A percentile compares a stretch with the other conserved stretches of the same genome.
phyloP scores from a whole-genome alignment of 768 basidiomycete species.

The Tricholoma saponaceum region DNA sequence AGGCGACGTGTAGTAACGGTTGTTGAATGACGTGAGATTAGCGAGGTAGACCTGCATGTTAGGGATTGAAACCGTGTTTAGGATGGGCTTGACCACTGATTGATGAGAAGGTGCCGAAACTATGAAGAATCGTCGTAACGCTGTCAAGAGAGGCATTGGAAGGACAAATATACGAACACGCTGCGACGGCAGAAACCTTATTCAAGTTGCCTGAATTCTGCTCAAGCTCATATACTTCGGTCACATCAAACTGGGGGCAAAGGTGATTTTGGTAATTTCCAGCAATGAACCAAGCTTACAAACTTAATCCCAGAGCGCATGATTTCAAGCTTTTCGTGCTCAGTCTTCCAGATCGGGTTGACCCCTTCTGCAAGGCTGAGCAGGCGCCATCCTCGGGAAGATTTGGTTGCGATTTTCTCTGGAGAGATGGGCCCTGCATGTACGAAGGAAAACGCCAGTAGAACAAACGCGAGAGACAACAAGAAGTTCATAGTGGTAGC shows the following conservation, averaged over 20 bases:
- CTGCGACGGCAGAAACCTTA: constrained; percentile 17
- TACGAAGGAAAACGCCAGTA: constrained; percentile 20
- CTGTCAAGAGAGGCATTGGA: not conserved
- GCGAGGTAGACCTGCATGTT: constrained; percentile 26
- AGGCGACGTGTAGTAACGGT: constrained; percentile 28
- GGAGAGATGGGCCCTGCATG: constrained; percentile 27
- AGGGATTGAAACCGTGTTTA: constrained; percentile 18
- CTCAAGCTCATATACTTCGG: constrained; percentile 33
- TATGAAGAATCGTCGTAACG: not conserved
- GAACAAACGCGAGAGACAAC: constrained; percentile 9
- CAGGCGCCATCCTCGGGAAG: constrained; percentile 30
- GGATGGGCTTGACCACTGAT: constrained; percentile 17
- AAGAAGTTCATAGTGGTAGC: constrained; percentile 16
- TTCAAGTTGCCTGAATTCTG: constrained; percentile 10
- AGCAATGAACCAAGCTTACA: constrained; percentile 18
- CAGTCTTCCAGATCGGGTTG: constrained; percentile 38
- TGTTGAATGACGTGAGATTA: constrained; percentile 29
- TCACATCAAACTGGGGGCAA: constrained; percentile 34
- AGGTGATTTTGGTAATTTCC: not conserved
- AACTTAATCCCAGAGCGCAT: constrained; percentile 30
- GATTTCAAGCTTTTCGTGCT: constrained; percentile 33
- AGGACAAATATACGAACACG: constrained; percentile 21
- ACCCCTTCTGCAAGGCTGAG: constrained; percentile 31
- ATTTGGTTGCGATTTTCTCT: constrained; percentile 29
- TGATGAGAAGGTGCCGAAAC: constrained; percentile 24